Evolutionary conservation across 2,329 filamentous ascomycete species (phyloP), one percentile per base, ranked within the genome.

Genomic region (Claviceps africana): DNA sequence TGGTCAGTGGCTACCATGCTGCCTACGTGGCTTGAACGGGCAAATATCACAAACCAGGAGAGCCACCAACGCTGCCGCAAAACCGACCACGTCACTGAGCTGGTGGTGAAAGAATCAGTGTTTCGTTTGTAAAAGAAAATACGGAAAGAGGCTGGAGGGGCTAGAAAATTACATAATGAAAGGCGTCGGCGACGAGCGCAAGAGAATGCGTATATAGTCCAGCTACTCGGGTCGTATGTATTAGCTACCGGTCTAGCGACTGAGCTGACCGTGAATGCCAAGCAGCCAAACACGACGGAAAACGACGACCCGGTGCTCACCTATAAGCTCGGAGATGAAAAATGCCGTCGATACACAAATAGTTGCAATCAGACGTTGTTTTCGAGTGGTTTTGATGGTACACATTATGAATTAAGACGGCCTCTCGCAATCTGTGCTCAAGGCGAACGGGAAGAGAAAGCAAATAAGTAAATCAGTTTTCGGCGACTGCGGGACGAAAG

Each of bases 181-280:
- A 88, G 1, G 86, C 83, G 71, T 90, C 86, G 30, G 86, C 85
- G 28, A 89, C 71, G 2, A 90, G 71, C 1, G 84, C 84, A 11
- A 90, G 71, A 0, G 85, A 88, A 50, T 74, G 73, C 1, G 86
- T 88, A 55, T 80, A 81, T 59, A 86, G 84, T 2, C 83, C 83
- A 54, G 84, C 78, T 79, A 55, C 15, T 25, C 13, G 33, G 2
- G 9, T 28, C 47, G 22, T 35, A 10, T 47, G 15, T 30, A 9
- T 47, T 47, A 35, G 19, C 19, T 3, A 35, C 10, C 8, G 5
- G 13, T 11, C n/a, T 40, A 21, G 4, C 4, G 19, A 30, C 25
- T n/a, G 3, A 46, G 43, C 8, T 46, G 4, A 21, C 43, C 25
- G 17, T 30, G 9, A n/a, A 15, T 19, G 19, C 3, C 17, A 13